A percentile compares a stretch with the other conserved stretches of the same genome.
Evolutionary conservation across 495 filamentous ascomycete genomes (phyloP).

Genomic region (Tuber umbilicatum): DNA sequence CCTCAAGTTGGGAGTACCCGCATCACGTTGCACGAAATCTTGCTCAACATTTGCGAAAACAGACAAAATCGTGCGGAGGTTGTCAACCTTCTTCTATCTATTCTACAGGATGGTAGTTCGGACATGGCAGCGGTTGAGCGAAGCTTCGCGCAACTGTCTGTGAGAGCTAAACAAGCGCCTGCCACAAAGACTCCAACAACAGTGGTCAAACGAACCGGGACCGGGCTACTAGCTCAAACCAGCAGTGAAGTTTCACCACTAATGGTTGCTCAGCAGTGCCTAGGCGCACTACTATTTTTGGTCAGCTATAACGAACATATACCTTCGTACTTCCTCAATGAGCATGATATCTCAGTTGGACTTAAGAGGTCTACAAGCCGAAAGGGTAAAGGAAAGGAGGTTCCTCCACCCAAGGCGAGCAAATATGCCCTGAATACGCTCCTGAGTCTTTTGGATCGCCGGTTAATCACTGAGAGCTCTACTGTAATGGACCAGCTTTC

Average conservation of each 20-base stretch:
- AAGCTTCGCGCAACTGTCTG: constrained; percentile 85
- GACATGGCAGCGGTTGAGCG: constrained; percentile 91
- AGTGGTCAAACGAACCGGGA: constrained; percentile 61
- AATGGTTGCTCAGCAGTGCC: constrained; percentile 91
- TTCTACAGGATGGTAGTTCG: constrained; percentile 90
- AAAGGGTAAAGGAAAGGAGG: constrained; percentile 77
- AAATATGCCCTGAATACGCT: constrained; percentile 90
- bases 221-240: constrained; percentile 49
- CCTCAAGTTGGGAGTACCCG: constrained; percentile 77
- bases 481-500: constrained; percentile 91
- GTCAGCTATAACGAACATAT: constrained; percentile 76
- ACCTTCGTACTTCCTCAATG: constrained; percentile 86
- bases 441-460: constrained; percentile 77
- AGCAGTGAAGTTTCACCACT: constrained; percentile 79
- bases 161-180: constrained; percentile 76
- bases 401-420: constrained; percentile 62
- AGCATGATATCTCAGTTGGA: constrained; percentile 71
- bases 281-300: constrained; percentile 71
- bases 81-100: constrained; percentile 84
- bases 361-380: constrained; percentile 70
- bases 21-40: constrained; percentile 71
- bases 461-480: constrained; percentile 89
- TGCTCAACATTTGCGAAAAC: constrained; percentile 86
- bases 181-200: constrained; percentile 70
- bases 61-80: constrained; percentile 89